phyloP scores from a whole-genome alignment of 257 asterid genomes.

The Plantago elongata region DNA sequence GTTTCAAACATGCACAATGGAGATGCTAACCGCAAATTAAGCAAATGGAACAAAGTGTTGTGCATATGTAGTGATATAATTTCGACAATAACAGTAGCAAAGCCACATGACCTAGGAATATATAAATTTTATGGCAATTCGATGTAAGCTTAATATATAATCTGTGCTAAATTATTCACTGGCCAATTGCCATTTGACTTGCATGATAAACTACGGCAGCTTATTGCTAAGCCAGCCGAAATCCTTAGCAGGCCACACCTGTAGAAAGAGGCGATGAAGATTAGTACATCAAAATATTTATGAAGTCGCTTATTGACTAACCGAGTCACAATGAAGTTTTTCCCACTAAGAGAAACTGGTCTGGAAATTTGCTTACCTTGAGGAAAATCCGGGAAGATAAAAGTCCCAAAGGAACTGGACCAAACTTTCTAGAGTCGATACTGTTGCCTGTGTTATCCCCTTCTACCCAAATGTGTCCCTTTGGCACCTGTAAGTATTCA shows the following conservation, averaged over 20 bases:
- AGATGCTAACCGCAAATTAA: no score
- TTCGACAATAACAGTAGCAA: constrained; percentile 1
- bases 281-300: neutral
- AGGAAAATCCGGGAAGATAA: constrained; percentile 48
- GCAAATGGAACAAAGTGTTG: constrained; percentile 3
- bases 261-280: constrained; percentile 8
- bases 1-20: neutral
- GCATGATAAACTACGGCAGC: constrained; percentile 19
- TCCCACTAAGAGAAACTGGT: neutral
- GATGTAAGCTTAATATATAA: neutral
- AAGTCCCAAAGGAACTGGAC: constrained; percentile 74
- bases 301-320: neutral
- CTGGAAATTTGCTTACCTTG: constrained; percentile 37
- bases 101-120: neutral
- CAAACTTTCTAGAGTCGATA: constrained; percentile 64
- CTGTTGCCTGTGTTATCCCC: constrained; percentile 52
- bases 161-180: neutral
- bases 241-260: constrained; percentile 61
- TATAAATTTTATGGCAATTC: neutral
- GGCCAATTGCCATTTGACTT: constrained; percentile 20
- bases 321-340: neutral
- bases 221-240: constrained; percentile 36
- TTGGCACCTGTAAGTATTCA: constrained; percentile 48
- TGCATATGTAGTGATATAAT: neutral
- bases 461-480: constrained; percentile 83